Percentiles rank a stretch among this genome's conserved stretches.
phyloP scores from a whole-genome alignment of 495 filamentous ascomycete genomes.

The Penicillium paxilli region DNA sequence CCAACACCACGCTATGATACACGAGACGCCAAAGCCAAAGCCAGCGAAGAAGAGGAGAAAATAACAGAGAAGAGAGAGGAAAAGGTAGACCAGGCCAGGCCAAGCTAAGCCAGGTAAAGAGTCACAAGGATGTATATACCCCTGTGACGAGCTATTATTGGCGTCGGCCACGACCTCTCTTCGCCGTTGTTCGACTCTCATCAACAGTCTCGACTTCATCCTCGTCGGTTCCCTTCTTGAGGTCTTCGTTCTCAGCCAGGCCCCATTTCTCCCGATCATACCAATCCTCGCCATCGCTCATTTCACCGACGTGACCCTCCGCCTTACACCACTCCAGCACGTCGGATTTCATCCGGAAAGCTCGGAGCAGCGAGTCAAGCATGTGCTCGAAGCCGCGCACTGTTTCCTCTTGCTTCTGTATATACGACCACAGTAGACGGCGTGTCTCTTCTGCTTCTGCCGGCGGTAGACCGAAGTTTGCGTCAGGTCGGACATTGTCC shows the following conservation, averaged over 20 bases:
- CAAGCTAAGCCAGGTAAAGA: neutral
- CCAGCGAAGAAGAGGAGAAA: neutral
- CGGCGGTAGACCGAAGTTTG: constrained; percentile 76
- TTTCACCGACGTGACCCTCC: constrained; percentile 79
- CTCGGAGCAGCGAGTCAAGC: constrained; percentile 71
- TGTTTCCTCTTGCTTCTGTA: constrained; percentile 95
- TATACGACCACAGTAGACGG: constrained; percentile 76
- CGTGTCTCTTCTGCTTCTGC: constrained; percentile 87
- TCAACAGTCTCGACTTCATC: constrained; percentile 77
- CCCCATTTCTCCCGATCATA: constrained; percentile 91
- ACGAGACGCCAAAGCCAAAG: constrained; percentile 3
- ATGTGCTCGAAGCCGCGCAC: constrained; percentile 76
- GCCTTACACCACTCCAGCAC: constrained; percentile 87
- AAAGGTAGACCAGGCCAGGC: neutral
- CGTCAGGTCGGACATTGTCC: constrained; percentile 65
- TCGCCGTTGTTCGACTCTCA: constrained; percentile 75
- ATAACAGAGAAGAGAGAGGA: neutral
- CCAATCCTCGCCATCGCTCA: constrained; percentile 96
- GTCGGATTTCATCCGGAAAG: constrained; percentile 73
- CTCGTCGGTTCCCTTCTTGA: constrained; percentile 90
- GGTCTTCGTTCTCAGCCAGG: constrained; percentile 66
- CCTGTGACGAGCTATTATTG: constrained; percentile 25
- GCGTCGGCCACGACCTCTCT: constrained; percentile 48
- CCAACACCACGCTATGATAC: constrained; percentile 31
- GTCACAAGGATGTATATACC: too few species aligned